Evolutionary conservation across 208 protist species (phyloP).

Genomic region (Crithidia thermophila): DNA sequence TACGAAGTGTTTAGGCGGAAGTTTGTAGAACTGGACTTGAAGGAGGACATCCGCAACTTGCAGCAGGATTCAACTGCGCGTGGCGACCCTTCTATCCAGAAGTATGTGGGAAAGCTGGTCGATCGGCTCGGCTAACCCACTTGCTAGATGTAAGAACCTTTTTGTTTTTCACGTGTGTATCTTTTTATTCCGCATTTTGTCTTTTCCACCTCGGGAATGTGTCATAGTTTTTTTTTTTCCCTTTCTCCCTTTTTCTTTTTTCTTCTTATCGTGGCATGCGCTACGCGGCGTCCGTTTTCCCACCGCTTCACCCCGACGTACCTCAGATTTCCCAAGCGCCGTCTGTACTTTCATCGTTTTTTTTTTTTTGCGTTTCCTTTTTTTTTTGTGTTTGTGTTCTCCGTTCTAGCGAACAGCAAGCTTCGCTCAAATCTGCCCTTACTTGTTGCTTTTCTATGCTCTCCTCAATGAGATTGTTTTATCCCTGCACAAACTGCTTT

Average conservation of each 20-base stretch:
- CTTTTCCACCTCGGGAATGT: background rate
- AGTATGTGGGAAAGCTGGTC: slow-evolving; percentile 54
- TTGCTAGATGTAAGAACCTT: background rate
- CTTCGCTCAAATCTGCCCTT: too few species aligned
- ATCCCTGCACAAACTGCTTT: too few species aligned
- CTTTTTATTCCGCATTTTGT: background rate
- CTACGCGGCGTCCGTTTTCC: too few species aligned
- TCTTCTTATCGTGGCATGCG: slow-evolving; percentile 12
- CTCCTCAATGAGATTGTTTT: too few species aligned
- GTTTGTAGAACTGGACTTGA: slow-evolving; percentile 63
- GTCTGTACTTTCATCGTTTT: background rate
- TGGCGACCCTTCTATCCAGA: slow-evolving; percentile 65
- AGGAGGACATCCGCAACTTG: slow-evolving; percentile 56
- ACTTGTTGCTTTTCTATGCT: too few species aligned
- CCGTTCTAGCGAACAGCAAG: too few species aligned
- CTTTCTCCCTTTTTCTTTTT: slow-evolving; percentile 28
- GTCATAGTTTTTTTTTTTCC: slow-evolving; percentile 15
- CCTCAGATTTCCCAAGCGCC: background rate
- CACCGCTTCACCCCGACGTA: too few species aligned
- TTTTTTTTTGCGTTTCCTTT: background rate
- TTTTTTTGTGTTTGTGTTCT: slow-evolving; percentile 3
- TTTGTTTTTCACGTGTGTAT: too few species aligned
- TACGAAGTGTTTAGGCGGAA: slow-evolving; percentile 78
- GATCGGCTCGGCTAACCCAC: slow-evolving; percentile 22
- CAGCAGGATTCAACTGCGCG: slow-evolving; percentile 43